phyloP scores from a whole-genome alignment of 768 basidiomycete species.

The Holtermanniella nyarrowii region DNA sequence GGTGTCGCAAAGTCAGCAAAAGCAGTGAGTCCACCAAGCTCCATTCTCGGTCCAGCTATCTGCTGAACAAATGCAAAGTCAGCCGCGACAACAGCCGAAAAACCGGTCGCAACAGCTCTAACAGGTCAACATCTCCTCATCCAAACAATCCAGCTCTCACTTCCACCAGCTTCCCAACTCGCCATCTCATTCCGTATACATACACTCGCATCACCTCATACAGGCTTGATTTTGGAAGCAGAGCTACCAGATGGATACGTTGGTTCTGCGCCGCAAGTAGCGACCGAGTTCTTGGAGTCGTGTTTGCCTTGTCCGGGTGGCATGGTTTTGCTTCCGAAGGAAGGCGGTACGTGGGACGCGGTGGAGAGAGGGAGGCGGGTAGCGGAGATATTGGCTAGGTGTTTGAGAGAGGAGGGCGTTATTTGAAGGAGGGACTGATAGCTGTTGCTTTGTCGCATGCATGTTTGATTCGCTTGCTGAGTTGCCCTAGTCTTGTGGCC shows the following conservation, averaged over 20 bases:
- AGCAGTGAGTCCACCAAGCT: constrained; percentile 16
- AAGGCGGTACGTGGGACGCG: constrained; percentile 8
- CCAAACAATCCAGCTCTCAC: constrained; percentile 12
- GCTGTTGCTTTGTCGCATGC: too few relatives aligned
- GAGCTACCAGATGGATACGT: neutral
- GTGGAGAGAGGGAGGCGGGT: constrained; percentile 11
- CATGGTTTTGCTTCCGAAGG: constrained; percentile 2
- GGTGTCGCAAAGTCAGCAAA: constrained; percentile 30
- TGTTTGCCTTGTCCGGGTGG: constrained; percentile 22
- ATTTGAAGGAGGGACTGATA: too few relatives aligned
- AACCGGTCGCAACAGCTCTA: constrained; percentile 12
- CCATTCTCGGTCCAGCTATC: too few relatives aligned
- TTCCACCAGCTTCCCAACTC: neutral
- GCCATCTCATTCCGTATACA: neutral
- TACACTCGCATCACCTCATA: neutral
- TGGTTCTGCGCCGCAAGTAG: neutral
- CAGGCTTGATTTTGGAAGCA: neutral
- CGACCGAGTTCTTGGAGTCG: constrained; percentile 19
- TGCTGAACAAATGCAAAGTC: constrained; percentile 4
- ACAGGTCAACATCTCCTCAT: constrained; percentile 5
- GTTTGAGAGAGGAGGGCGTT: constrained; percentile 14
- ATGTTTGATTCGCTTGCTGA: too few relatives aligned
- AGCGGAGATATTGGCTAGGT: constrained; percentile 10
- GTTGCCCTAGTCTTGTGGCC: too few relatives aligned
- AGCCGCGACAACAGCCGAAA: constrained; percentile 21